Evolutionary conservation across 1,284 basidiomycete genomes (phyloP).

Genomic region (Sporisorium reilianum): DNA sequence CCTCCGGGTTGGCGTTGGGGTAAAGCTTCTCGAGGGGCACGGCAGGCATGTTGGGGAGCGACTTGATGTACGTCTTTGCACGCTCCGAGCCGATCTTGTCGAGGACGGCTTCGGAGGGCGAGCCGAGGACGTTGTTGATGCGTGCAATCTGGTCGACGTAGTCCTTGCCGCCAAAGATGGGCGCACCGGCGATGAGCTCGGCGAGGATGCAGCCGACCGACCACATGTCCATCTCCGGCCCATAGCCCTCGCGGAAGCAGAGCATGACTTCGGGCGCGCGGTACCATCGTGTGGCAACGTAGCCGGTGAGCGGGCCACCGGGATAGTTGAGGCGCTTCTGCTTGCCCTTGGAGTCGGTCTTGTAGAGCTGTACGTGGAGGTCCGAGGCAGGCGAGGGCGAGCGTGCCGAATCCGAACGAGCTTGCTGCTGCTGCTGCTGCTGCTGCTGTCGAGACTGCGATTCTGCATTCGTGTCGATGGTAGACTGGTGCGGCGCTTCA

Average conservation of each 20-base stretch:
- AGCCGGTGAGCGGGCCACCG: slow-evolving; percentile 67
- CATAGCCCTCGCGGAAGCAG: slow-evolving; percentile 66
- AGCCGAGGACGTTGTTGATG: slow-evolving; percentile 67
- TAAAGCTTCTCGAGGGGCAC: slow-evolving; percentile 56
- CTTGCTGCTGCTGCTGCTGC: slow-evolving; percentile 11
- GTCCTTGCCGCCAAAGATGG: slow-evolving; percentile 68
- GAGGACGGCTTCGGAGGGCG: slow-evolving; percentile 55
- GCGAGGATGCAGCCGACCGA: slow-evolving; percentile 68
- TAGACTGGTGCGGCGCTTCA: slow-evolving; percentile 6
- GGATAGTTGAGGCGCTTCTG: slow-evolving; percentile 60
- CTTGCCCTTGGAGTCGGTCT: slow-evolving; percentile 52
- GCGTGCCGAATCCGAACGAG: slow-evolving; percentile 20
- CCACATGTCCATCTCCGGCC: slow-evolving; percentile 68
- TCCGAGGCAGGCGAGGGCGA: slow-evolving; percentile 39
- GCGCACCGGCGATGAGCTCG: slow-evolving; percentile 63
- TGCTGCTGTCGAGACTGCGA: background rate
- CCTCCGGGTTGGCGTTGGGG: slow-evolving; percentile 56
- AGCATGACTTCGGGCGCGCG: slow-evolving; percentile 69
- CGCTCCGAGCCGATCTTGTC: slow-evolving; percentile 64
- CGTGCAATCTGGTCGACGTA: slow-evolving; percentile 68
- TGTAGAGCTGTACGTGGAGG: slow-evolving; percentile 47
- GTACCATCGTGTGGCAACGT: slow-evolving; percentile 68
- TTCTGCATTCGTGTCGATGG: background rate
- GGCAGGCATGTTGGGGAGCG: slow-evolving; percentile 55
- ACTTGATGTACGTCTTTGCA: slow-evolving; percentile 63